Base-by-base conservation (phyloP, 1,284 basidiomycete species). In the Ustilago nuda region DNA sequence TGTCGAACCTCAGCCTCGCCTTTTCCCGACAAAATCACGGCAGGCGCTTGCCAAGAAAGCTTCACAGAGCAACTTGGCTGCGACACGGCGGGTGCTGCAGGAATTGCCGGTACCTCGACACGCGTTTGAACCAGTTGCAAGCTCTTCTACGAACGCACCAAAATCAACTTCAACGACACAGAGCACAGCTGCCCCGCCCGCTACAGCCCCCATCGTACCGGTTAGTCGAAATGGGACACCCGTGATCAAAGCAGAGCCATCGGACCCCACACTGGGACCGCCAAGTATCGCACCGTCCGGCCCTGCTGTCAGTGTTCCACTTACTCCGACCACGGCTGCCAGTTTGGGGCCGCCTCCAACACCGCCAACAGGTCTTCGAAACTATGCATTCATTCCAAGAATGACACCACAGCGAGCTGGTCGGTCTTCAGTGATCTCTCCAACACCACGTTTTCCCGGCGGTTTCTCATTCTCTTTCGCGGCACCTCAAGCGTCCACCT, bases 331-430 rank as follows among this genome's bases (percentile, higher is more conserved):
- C 9, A 9, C 15, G 30, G n/a, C 45, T 8, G 6, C 45, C 19
- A 19, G 46, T 19, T 41, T 61, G 9, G 71, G 66, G 1, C 43
- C 66, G 9, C 54, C 66, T 52, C 71, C 71, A 15, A 68, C 71
- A 51, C 71, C 71, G 23, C 71, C 66, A 2, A 56, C 59, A 2
- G 65, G 33, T 11, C 71, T 73, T 32, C 65, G 57, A 13, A 67
- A 68, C 35, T 73, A 68, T 27, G 71, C 71, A 37, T 73, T 68
- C 56, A 73, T 73, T 9, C 71, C 71, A 12, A 62, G 71, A 6
- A 13, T 64, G 56, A 73, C 61, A 32, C 66, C 66, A 8, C 61
- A 65, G 45, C 41, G 54, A 37, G 41, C 62, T 27, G 62, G 50
- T 11, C 52, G 59, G 30, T 56, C 61, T 27, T 54, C 61, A 4